Evolutionary conservation across 1,284 basidiomycete genomes (phyloP), one percentile per base, ranked within the genome.

Genomic region (Apiotrichum sp.): DNA sequence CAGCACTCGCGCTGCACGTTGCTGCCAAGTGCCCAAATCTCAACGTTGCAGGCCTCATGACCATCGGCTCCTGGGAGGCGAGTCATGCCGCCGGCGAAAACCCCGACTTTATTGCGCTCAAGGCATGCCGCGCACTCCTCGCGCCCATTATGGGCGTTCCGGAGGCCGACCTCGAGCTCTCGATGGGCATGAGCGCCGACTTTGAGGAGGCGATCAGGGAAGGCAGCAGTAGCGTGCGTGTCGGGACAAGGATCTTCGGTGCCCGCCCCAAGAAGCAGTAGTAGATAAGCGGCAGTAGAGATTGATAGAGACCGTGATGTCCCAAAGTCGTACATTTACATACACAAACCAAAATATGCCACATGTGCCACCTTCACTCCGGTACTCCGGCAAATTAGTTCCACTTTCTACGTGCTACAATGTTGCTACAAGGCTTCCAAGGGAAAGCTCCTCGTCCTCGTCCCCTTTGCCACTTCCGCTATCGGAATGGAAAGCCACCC

Each of bases 151-250:
- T 89, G 50, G 35, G 52, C 56, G 7, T 75, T 78, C 39, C 69
- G 5, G 82, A 84, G 4, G 78, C 77, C 52, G 4, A 16, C 1
- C 72, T 98, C 58, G 71, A 92, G 68, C 73, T 98, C 70, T 95
- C 91, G 68, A 98, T 98, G 93, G 95, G 95, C 22, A 98, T 98
- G 95, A 95, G 91, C 54, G 87, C 86, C 56, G 95, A 98, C 67
- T 96, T 95, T 71, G 89, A 87, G 68, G 83, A 86, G 43, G 95
- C 95, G 1, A 78, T 96, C 57, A 81, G 80, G 71, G 84, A 86
- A 14, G 95, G 92, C 0, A 89, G 89, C 68, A 85, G 88, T 67
- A 84, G 92, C 53, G 92, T 98, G 2, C 79, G 95, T 41, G 92
- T 98, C 3, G 95, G 95, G 0, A 93, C 89, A 6, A 85, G 87